Evolutionary conservation across 1,284 basidiomycete species (phyloP).

Genomic region (Rugosomyces carneus): DNA sequence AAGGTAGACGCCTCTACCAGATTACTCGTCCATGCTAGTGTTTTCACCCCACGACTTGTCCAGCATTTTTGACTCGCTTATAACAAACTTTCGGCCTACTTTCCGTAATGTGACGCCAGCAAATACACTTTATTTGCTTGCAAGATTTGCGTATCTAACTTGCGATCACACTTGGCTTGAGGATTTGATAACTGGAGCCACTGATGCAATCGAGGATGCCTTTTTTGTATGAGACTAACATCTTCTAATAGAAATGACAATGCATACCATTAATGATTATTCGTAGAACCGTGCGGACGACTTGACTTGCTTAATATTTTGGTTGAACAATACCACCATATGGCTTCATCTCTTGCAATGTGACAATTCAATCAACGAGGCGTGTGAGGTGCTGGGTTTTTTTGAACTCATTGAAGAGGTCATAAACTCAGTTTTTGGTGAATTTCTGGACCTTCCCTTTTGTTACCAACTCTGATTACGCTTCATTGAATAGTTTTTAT

Average conservation of each 20-base stretch:
- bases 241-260: not conserved
- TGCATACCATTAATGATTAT: slow-evolving; percentile 7
- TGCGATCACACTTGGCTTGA: slow-evolving; percentile 90
- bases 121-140: slow-evolving; percentile 76
- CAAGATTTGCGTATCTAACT: slow-evolving; percentile 81
- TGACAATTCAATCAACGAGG: slow-evolving; percentile 68
- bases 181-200: slow-evolving; percentile 84
- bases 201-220: slow-evolving; percentile 87
- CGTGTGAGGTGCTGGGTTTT: slow-evolving; percentile 76
- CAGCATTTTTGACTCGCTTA: slow-evolving; percentile 74
- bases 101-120: slow-evolving; percentile 74
- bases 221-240: slow-evolving; percentile 67
- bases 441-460: slow-evolving; percentile 16
- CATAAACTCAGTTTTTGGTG: slow-evolving; percentile 91
- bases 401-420: slow-evolving; percentile 82
- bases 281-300: slow-evolving; percentile 76
- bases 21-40: slow-evolving; percentile 84
- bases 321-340: slow-evolving; percentile 88
- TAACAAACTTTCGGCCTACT: slow-evolving; percentile 64
- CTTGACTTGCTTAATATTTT: slow-evolving; percentile 83
- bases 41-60: slow-evolving; percentile 79
- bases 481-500: slow-evolving; percentile 71
- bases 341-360: slow-evolving; percentile 89
- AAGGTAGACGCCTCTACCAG: slow-evolving; percentile 58
- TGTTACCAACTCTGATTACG: slow-evolving; percentile 4